These are phyloP conservation scores for Aquilaria yunnanensis DNA, from an alignment of 345 rosid genomes.

Conservation along the genomic window DNA sequence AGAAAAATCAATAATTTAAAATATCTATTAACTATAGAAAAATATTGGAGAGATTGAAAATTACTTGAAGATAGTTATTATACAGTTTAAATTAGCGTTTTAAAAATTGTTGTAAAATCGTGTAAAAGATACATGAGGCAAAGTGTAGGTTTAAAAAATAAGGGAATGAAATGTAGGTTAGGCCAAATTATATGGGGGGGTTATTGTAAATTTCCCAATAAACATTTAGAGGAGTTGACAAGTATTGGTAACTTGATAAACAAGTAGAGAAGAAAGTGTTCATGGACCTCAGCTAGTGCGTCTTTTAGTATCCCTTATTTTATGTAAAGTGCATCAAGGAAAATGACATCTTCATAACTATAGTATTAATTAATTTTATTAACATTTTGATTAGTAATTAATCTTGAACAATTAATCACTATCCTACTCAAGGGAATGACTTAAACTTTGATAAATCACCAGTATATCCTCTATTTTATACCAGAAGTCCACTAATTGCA, in stretches of 20 bases:
- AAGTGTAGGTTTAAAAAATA: too few species aligned
- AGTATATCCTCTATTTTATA: neutral
- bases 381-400: neutral
- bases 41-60: too few species aligned
- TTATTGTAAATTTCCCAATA: slow-evolving; percentile 17
- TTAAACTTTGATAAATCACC: neutral
- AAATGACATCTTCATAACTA: slow-evolving; percentile 10
- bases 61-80: too few species aligned
- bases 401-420: slow-evolving; percentile 9
- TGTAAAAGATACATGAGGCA: too few species aligned
- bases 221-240: slow-evolving; percentile 29
- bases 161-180: too few species aligned
- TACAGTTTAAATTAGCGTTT: too few species aligned
- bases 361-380: neutral
- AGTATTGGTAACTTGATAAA: slow-evolving; percentile 19
- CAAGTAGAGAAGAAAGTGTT: slow-evolving; percentile 2
- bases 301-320: slow-evolving; percentile 18
- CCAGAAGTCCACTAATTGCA: slow-evolving; percentile 15
- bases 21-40: too few species aligned
- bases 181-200: neutral
- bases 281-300: slow-evolving; percentile 37
- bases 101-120: too few species aligned
- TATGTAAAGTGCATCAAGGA: slow-evolving; percentile 25
- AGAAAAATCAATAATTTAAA: too few species aligned
- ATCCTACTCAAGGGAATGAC: slow-evolving; percentile 16